These are phyloP conservation scores for Penicilliopsis zonata DNA, from an alignment of 495 filamentous ascomycete species.

Conservation along the genomic window DNA sequence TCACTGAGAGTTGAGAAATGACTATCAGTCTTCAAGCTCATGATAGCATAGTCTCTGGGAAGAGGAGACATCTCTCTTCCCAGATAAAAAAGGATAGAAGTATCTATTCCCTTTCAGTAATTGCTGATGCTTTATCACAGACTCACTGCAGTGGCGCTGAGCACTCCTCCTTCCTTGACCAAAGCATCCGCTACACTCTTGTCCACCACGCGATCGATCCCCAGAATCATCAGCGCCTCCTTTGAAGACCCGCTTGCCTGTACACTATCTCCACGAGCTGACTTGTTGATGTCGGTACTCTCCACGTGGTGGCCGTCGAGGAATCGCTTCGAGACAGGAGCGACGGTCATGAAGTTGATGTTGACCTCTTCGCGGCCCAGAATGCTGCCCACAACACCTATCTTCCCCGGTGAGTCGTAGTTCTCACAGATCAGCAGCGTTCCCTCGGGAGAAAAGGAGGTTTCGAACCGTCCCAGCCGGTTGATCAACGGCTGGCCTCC, in stretches of 20 bases:
- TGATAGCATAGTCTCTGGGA: no score
- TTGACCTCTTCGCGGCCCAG: constrained; percentile 54
- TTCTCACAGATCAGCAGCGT: constrained; percentile 56
- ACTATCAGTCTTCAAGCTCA: no score
- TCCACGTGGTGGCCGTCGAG: constrained; percentile 7
- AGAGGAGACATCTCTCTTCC: no score
- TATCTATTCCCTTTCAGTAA: no score
- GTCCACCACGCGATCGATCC: constrained; percentile 45
- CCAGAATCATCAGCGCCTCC: constrained; percentile 65
- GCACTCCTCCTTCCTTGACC: constrained; percentile 42
- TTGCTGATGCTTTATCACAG: no score
- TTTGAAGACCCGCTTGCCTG: no score
- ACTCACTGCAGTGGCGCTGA: constrained; percentile 48
- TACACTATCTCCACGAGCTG: no score
- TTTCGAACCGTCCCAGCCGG: constrained; percentile 49
- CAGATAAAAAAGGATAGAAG: no score
- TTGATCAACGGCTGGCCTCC: constrained; percentile 48
- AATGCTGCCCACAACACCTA: constrained; percentile 53
- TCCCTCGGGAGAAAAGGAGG: constrained; percentile 51
- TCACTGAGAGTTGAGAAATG: no score
- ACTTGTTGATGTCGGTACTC: not conserved
- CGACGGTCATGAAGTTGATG: constrained; percentile 61
- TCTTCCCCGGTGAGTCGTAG: constrained; percentile 61
- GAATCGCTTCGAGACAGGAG: constrained; percentile 22
- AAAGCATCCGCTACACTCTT: constrained; percentile 42